phyloP scores from a whole-genome alignment of 2,329 filamentous ascomycete genomes.

The Apiospora saccharicola region DNA sequence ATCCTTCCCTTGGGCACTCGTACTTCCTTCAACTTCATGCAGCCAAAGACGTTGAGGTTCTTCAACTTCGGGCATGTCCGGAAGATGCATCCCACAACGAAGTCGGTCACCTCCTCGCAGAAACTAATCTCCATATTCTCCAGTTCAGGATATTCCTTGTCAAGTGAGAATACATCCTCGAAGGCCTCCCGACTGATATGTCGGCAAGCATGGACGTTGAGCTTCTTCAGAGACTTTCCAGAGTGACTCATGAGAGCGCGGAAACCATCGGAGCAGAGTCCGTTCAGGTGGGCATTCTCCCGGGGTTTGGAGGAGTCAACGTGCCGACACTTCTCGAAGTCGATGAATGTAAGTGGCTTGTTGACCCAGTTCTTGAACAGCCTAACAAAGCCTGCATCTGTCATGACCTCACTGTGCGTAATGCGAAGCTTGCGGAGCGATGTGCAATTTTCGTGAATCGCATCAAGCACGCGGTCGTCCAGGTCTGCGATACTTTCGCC shows the following conservation, averaged over 20 bases:
- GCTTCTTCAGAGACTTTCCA: conserved; percentile 65
- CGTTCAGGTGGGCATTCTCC: conserved; percentile 70
- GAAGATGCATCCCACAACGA: conserved; percentile 70
- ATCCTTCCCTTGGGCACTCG: conserved; percentile 51
- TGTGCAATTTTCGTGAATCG: conserved; percentile 74
- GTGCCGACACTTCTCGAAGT: conserved; percentile 80
- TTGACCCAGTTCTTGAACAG: conserved; percentile 84
- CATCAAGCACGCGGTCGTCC: conserved; percentile 73
- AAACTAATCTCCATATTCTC: conserved; percentile 80
- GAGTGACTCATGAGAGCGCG: conserved; percentile 86
- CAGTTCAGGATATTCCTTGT: conserved; percentile 71
- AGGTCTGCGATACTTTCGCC: conserved; percentile 50
- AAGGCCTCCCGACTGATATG: conserved; percentile 79
- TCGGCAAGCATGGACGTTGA: conserved; percentile 86
- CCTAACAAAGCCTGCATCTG: conserved; percentile 74
- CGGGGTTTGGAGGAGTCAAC: conserved; percentile 75
- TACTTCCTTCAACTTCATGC: conserved; percentile 61
- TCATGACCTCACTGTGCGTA: conserved; percentile 77
- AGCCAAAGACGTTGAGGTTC: conserved; percentile 69
- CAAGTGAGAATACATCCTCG: conserved; percentile 72
- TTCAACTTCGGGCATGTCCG: conserved; percentile 66
- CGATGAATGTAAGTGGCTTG: conserved; percentile 71
- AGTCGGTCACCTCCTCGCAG: conserved; percentile 71
- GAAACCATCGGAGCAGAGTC: conserved; percentile 80
- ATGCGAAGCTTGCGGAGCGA: conserved; percentile 80